A percentile compares a stretch with the other conserved stretches of the same genome.
These are phyloP conservation scores for Nakaseomyces kungkrabaensis DNA, from an alignment of 1,139 yeast genomes.

Conservation along the genomic window DNA sequence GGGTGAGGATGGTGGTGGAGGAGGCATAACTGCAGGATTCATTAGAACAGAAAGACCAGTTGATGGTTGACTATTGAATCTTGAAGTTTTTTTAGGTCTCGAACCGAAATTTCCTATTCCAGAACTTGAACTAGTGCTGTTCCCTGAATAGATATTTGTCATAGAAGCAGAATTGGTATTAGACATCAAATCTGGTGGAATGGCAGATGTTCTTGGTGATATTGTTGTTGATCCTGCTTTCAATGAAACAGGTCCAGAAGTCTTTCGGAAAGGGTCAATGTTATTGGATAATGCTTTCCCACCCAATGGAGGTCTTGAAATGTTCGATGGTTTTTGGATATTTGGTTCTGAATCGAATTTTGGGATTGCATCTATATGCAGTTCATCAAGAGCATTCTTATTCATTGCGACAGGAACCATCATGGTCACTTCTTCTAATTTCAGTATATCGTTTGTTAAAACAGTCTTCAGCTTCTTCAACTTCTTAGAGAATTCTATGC, in stretches of 20 bases:
- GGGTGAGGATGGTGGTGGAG: conserved; percentile 3
- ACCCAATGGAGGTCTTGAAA: conserved; percentile 1
- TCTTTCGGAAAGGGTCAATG: conserved; percentile 2
- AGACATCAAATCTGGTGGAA: background rate
- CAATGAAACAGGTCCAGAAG: background rate
- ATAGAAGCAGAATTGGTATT: background rate
- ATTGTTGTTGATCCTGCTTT: background rate
- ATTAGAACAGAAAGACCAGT: conserved; percentile 1
- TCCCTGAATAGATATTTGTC: background rate
- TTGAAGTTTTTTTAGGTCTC: background rate
- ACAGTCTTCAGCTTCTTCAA: conserved; percentile 31
- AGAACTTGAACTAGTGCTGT: background rate
- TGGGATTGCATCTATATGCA: background rate
- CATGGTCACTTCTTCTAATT: conserved; percentile 1
- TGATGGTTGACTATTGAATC: conserved; percentile 4
- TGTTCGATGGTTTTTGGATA: background rate
- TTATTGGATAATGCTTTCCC: conserved; percentile 1
- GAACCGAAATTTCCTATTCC: background rate
- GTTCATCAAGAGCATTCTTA: background rate
- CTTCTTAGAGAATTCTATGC: conserved; percentile 43
- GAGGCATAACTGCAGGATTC: conserved; percentile 5
- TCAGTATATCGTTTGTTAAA: conserved; percentile 2
- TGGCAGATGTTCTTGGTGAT: conserved; percentile 3
- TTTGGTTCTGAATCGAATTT: conserved; percentile 1
- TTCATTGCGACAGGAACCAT: conserved; percentile 2